Percentiles rank a stretch among this genome's conserved stretches.
Conservation (phyloP, 1,284 basidiomycete species). For the Ustilago shanxiensis region DNA sequence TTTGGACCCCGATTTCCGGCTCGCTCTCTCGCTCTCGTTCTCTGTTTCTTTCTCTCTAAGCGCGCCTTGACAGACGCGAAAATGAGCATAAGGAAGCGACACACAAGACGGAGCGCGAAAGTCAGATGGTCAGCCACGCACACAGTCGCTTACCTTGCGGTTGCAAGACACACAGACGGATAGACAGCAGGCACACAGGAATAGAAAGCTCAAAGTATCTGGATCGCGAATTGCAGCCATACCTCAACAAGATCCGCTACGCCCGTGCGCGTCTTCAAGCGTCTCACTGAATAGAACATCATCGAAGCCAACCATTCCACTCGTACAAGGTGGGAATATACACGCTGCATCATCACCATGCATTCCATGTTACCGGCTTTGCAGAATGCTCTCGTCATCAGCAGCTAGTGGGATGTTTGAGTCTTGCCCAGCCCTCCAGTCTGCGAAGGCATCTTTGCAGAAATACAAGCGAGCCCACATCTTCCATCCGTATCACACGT, state of each 20-base stretch:
- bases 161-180: background rate
- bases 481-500: background rate
- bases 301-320: no score
- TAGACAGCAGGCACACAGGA: background rate
- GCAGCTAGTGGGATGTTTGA: background rate
- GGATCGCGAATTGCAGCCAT: slow-evolving; percentile 11
- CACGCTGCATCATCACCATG: background rate
- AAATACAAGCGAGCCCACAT: background rate
- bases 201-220: background rate
- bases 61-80: slow-evolving; percentile 22
- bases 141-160: background rate
- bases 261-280: slow-evolving; percentile 17
- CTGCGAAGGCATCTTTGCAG: background rate
- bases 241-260: background rate
- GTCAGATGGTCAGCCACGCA: background rate
- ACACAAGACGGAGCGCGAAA: background rate
- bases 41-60: slow-evolving; percentile 5
- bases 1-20: slow-evolving; percentile 23
- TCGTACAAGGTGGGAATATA: background rate
- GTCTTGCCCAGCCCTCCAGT: background rate
- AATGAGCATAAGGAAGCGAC: background rate
- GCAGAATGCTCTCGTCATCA: background rate
- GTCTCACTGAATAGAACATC: slow-evolving; percentile 6
- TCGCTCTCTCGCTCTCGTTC: slow-evolving; percentile 1
- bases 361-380: no score